These are phyloP conservation scores for Aspergillus flavus DNA, from an alignment of 2,329 filamentous ascomycete genomes.

Conservation along the genomic window DNA sequence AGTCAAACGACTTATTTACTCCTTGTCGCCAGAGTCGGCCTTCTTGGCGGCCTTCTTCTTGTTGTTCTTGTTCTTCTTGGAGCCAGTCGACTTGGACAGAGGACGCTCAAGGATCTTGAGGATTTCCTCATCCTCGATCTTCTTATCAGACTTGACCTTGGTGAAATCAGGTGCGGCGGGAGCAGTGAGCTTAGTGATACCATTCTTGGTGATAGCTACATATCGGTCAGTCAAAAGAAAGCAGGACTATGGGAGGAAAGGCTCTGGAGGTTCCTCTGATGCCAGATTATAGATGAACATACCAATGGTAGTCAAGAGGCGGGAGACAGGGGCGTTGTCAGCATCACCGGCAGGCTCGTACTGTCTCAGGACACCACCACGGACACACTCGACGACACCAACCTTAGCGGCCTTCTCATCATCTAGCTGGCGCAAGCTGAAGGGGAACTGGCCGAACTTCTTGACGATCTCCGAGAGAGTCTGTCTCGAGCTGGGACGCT, in stretches of 20 bases:
- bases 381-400: slow-evolving; percentile 94
- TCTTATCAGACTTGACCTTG: slow-evolving; percentile 93
- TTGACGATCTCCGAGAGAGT: slow-evolving; percentile 92
- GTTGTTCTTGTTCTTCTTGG: slow-evolving; percentile 88
- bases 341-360: slow-evolving; percentile 97
- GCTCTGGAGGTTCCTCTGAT: neutral
- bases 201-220: slow-evolving; percentile 94
- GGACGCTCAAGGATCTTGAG: slow-evolving; percentile 93
- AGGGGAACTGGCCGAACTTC: slow-evolving; percentile 97
- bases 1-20: slow-evolving; percentile 36
- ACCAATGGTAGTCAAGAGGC: slow-evolving; percentile 91
- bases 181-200: slow-evolving; percentile 80
- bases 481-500: slow-evolving; percentile 90
- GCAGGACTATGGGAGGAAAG: neutral
- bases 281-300: slow-evolving; percentile 47
- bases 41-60: slow-evolving; percentile 70
- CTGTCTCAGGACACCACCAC: slow-evolving; percentile 86
- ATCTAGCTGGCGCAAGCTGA: slow-evolving; percentile 94
- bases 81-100: slow-evolving; percentile 61
- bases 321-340: slow-evolving; percentile 79
- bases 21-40: slow-evolving; percentile 44
- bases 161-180: slow-evolving; percentile 74
- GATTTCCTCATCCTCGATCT: slow-evolving; percentile 94
- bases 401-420: slow-evolving; percentile 95
- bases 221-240: slow-evolving; percentile 11